Conservation (phyloP, 2,329 filamentous ascomycete species). For the Microdochium nivale region DNA sequence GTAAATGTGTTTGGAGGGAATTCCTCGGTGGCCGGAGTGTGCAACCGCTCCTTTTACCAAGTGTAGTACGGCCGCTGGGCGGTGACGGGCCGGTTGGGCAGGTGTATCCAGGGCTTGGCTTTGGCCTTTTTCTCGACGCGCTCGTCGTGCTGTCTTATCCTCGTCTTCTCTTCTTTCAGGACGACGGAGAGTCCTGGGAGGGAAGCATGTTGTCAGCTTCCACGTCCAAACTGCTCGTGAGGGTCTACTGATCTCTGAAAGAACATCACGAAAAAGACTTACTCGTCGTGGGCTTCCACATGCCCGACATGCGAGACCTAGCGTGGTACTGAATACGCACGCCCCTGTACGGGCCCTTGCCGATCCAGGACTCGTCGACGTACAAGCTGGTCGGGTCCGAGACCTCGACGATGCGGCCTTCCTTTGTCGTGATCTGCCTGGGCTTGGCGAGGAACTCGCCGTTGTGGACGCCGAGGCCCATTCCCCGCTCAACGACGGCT, state of each 20-base stretch:
- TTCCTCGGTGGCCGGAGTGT: no score
- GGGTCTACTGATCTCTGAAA: no score
- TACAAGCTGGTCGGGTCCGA: slow-evolving; percentile 76
- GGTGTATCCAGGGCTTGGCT: slow-evolving; percentile 74
- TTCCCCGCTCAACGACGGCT: slow-evolving; percentile 71
- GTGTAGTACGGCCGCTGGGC: slow-evolving; percentile 84
- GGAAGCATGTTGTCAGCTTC: slow-evolving; percentile 9
- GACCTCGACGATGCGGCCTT: slow-evolving; percentile 64
- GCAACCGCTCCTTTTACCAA: slow-evolving; percentile 59
- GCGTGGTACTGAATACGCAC: slow-evolving; percentile 63
- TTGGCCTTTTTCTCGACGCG: slow-evolving; percentile 65
- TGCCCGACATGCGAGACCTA: slow-evolving; percentile 58
- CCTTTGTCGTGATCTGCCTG: slow-evolving; percentile 61
- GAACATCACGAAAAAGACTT: no score
- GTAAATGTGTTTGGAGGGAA: no score
- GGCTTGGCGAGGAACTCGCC: slow-evolving; percentile 30
- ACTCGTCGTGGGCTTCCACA: slow-evolving; percentile 69
- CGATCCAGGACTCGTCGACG: slow-evolving; percentile 88
- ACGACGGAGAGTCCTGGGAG: slow-evolving; percentile 64
- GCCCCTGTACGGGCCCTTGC: slow-evolving; percentile 56
- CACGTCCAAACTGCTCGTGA: no score
- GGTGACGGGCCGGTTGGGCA: slow-evolving; percentile 78
- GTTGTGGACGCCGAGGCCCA: slow-evolving; percentile 58
- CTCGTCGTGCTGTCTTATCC: slow-evolving; percentile 73
- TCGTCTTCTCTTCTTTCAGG: slow-evolving; percentile 88